phyloP scores from a whole-genome alignment of 495 filamentous ascomycete species.

The Astrothelium subdiscretum region DNA sequence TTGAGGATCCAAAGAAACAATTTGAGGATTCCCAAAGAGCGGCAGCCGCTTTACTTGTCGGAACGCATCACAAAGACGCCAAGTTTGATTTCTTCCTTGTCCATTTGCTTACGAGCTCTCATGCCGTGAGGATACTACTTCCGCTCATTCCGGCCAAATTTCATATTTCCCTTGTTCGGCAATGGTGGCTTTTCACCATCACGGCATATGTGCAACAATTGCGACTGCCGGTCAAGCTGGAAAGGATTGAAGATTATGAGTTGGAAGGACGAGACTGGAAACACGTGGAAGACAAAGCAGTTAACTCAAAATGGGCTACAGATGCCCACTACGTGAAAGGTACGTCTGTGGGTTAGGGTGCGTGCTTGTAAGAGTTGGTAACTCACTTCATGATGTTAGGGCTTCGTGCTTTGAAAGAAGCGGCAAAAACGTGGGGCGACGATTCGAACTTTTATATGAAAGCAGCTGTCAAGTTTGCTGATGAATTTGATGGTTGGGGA shows the following conservation, averaged over 20 bases:
- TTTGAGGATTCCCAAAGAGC: slow-evolving; percentile 70
- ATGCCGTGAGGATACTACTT: slow-evolving; percentile 76
- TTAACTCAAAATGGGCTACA: slow-evolving; percentile 49
- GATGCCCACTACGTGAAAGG: slow-evolving; percentile 79
- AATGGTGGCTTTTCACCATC: slow-evolving; percentile 82
- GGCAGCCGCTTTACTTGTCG: slow-evolving; percentile 58
- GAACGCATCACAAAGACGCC: slow-evolving; percentile 40
- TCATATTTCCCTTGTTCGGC: slow-evolving; percentile 59
- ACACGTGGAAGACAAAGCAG: slow-evolving; percentile 55
- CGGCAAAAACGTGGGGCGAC: slow-evolving; percentile 75
- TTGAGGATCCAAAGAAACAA: slow-evolving; percentile 50
- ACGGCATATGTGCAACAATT: slow-evolving; percentile 65
- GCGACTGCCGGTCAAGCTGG: slow-evolving; percentile 56
- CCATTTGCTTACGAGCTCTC: slow-evolving; percentile 70
- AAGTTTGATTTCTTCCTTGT: slow-evolving; percentile 77
- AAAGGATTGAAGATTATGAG: slow-evolving; percentile 49
- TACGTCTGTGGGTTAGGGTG: slow-evolving; percentile 10
- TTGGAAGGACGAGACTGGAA: slow-evolving; percentile 58
- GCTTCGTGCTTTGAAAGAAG: slow-evolving; percentile 60
- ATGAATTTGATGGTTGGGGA: slow-evolving; percentile 69
- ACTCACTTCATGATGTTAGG: slow-evolving; percentile 26
- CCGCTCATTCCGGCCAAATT: slow-evolving; percentile 63
- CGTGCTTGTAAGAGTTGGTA: neutral
- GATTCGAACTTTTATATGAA: slow-evolving; percentile 62
- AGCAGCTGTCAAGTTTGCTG: slow-evolving; percentile 66